A percentile compares a stretch with the other conserved stretches of the same genome.
These are phyloP conservation scores for Penicillium sp. DNA, from an alignment of 2,329 filamentous ascomycete genomes.

Conservation along the genomic window DNA sequence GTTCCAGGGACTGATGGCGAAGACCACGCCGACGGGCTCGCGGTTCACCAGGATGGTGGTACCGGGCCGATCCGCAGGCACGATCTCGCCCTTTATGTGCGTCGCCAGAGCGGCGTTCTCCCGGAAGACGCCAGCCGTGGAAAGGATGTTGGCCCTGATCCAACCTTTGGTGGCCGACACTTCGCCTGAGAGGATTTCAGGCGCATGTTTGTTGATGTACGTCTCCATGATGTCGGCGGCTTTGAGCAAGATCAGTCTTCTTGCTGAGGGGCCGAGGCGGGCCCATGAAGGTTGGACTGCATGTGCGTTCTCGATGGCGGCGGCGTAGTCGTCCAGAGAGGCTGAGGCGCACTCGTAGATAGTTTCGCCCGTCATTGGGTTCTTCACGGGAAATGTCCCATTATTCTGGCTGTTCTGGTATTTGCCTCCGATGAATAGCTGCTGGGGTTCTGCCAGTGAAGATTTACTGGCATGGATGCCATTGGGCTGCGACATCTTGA, in stretches of 20 bases:
- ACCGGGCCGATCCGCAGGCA: constrained; percentile 6
- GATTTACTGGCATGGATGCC: constrained; percentile 1
- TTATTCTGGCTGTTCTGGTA: constrained; percentile 3
- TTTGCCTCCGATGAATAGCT: constrained; percentile 4
- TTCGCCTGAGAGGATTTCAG: constrained; percentile 9
- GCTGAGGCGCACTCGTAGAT: constrained; percentile 6
- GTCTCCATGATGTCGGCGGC: constrained; percentile 85
- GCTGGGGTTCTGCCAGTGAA: constrained; percentile 1
- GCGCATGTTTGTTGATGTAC: constrained; percentile 46
- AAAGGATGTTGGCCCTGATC: constrained; percentile 10
- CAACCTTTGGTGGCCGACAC: constrained; percentile 6
- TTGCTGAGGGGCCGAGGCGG: constrained; percentile 42
- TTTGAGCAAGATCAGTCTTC: constrained; percentile 77
- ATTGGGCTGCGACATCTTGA: constrained; percentile 5
- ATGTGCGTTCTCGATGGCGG: constrained; percentile 4
- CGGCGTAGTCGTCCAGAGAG: constrained; percentile 4
- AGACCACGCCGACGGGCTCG: constrained; percentile 10
- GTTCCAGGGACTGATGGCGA: constrained; percentile 14
- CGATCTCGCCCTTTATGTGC: constrained; percentile 13
- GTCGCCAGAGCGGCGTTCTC: constrained; percentile 11
- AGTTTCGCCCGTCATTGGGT: constrained; percentile 5
- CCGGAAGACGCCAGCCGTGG: constrained; percentile 6
- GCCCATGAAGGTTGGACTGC: constrained; percentile 3
- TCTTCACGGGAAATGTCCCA: constrained; percentile 4
- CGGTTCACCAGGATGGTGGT: constrained; percentile 9